A percentile compares a stretch with the other conserved stretches of the same genome.
Conservation (phyloP, 2,329 filamentous ascomycete genomes). For the Parastagonospora avenae region DNA sequence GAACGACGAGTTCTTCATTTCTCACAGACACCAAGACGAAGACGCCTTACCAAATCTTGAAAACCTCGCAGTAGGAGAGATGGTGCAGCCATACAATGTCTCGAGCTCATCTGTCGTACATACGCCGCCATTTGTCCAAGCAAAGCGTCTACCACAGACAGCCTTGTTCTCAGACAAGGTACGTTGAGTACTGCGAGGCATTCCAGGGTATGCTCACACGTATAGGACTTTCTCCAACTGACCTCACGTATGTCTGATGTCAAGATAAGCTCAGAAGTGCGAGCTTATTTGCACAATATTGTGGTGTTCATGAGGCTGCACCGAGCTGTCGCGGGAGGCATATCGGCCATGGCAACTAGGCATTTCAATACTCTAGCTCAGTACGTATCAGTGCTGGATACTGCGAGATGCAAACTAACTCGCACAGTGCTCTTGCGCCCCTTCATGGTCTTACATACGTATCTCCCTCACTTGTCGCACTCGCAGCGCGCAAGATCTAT, state of each 20-base stretch:
- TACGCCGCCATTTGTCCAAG: slow-evolving; percentile 21
- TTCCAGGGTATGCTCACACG: neutral
- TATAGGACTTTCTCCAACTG: slow-evolving; percentile 63
- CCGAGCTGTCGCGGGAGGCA: slow-evolving; percentile 78
- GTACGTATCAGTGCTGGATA: slow-evolving; percentile 36
- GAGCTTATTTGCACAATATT: slow-evolving; percentile 85
- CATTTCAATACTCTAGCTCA: slow-evolving; percentile 73
- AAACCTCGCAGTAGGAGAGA: slow-evolving; percentile 49
- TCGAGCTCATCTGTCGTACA: slow-evolving; percentile 48
- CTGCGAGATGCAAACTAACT: slow-evolving; percentile 29
- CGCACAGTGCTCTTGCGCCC: slow-evolving; percentile 69
- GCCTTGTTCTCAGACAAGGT: slow-evolving; percentile 54
- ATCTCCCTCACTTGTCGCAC: slow-evolving; percentile 79
- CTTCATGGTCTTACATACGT: slow-evolving; percentile 81
- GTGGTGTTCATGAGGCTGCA: slow-evolving; percentile 86
- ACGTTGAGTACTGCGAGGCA: slow-evolving; percentile 15
- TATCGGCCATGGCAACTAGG: slow-evolving; percentile 77
- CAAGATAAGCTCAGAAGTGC: slow-evolving; percentile 74
- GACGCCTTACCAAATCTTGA: slow-evolving; percentile 79
- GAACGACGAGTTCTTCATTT: slow-evolving; percentile 87
- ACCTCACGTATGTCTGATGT: slow-evolving; percentile 63
- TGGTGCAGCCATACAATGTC: slow-evolving; percentile 30
- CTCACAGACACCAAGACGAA: slow-evolving; percentile 76
- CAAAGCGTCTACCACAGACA: slow-evolving; percentile 16
- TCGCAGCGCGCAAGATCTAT: slow-evolving; percentile 88